Evolutionary conservation across 2,329 filamentous ascomycete species (phyloP).

Genomic region (Saccharata proteae): DNA sequence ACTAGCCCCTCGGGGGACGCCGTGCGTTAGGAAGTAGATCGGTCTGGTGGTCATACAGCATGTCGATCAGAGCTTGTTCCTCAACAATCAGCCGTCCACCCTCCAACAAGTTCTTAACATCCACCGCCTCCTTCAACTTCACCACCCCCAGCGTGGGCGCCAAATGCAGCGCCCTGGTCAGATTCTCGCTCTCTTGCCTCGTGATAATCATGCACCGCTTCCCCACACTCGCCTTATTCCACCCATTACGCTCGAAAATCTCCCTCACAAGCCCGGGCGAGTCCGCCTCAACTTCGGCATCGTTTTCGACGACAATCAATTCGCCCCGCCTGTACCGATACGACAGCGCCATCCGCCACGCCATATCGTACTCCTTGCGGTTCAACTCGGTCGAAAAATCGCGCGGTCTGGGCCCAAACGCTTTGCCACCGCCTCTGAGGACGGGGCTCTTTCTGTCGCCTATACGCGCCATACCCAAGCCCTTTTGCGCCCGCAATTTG

Average conservation of each 20-base stretch:
- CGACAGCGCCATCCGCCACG: conserved; percentile 86
- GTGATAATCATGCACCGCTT: conserved; percentile 8
- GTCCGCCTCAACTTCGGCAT: conserved; percentile 57
- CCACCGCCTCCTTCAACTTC: conserved; percentile 63
- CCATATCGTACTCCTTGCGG: conserved; percentile 85
- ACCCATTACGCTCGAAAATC: conserved; percentile 57
- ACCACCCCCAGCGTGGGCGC: conserved; percentile 46
- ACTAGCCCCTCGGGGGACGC: no score
- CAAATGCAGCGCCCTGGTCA: conserved; percentile 44
- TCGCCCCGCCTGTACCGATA: conserved; percentile 84
- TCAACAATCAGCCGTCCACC: conserved; percentile 79
- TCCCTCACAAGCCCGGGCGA: conserved; percentile 51
- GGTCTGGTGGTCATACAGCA: conserved; percentile 61
- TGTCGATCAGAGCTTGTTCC: conserved; percentile 60
- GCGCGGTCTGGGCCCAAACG: conserved; percentile 80
- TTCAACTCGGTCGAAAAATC: conserved; percentile 80
- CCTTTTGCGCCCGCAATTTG: conserved; percentile 83
- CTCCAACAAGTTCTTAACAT: conserved; percentile 89
- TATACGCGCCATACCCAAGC: conserved; percentile 64
- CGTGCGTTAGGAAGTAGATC: conserved; percentile 47
- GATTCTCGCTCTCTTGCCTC: conserved; percentile 14
- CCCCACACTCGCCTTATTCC: conserved; percentile 16
- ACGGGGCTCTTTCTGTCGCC: conserved; percentile 75
- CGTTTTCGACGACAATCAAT: conserved; percentile 71
- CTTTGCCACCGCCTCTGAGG: conserved; percentile 72